phyloP scores from a whole-genome alignment of 257 asterid species.

The Marsdenia floribunda region DNA sequence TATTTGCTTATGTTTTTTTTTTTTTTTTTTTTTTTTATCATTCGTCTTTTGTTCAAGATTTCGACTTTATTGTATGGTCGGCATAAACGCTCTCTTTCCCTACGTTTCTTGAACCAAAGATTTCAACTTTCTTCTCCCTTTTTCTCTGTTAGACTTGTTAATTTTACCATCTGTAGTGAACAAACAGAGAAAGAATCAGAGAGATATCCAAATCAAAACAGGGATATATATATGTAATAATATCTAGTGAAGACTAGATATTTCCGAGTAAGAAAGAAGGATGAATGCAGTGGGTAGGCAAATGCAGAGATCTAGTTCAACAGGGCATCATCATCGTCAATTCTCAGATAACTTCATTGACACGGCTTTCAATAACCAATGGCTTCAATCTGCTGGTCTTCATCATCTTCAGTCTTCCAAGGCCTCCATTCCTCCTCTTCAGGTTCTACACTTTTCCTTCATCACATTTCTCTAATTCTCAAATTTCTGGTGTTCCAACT shows the following conservation, averaged over 20 bases:
- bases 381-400: slow-evolving; percentile 43
- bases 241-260: background rate
- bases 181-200: background rate
- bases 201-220: background rate
- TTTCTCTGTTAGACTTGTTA: background rate
- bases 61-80: slow-evolving; percentile 1
- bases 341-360: slow-evolving; percentile 31
- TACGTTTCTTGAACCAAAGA: slow-evolving; percentile 3
- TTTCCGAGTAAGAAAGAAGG: background rate
- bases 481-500: background rate
- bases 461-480: background rate
- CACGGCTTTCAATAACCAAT: slow-evolving; percentile 25
- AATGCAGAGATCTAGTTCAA: slow-evolving; percentile 35
- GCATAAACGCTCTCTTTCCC: slow-evolving; percentile 1
- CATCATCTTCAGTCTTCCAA: slow-evolving; percentile 36
- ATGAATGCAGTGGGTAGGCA: slow-evolving; percentile 32
- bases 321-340: slow-evolving; percentile 27
- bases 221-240: background rate
- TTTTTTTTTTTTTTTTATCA: background rate
- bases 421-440: slow-evolving; percentile 29
- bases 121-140: background rate
- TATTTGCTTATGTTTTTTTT: background rate
- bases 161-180: background rate
- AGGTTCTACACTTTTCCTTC: slow-evolving; percentile 17
- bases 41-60: background rate